Conservation (phyloP, 495 filamentous ascomycete species). For the Trichoderma asperelloides region DNA sequence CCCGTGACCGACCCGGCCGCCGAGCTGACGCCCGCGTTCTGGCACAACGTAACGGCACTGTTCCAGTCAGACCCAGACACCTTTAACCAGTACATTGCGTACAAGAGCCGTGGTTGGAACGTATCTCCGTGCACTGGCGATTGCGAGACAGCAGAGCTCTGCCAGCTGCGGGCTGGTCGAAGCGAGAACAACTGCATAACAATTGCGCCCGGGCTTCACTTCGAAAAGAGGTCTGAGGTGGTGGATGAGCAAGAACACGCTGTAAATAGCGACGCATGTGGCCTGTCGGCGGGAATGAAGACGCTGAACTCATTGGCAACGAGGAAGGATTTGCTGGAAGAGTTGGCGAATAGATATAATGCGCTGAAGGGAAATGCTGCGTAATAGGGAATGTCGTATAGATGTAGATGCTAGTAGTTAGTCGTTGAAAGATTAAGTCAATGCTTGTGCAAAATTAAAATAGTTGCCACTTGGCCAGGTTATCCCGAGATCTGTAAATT, state of each 20-base stretch:
- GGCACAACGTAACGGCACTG: constrained; percentile 46
- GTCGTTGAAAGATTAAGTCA: too few relatives aligned
- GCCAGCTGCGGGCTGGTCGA: constrained; percentile 23
- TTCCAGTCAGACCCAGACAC: constrained; percentile 14
- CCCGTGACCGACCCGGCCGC: constrained; percentile 22
- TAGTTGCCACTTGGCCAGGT: too few relatives aligned
- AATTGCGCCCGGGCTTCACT: constrained; percentile 12
- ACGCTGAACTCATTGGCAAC: constrained; percentile 3
- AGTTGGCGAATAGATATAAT: background rate
- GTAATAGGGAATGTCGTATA: background rate
- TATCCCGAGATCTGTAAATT: too few relatives aligned
- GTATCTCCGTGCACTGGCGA: constrained; percentile 16
- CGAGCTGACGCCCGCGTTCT: constrained; percentile 47
- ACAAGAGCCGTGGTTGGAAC: constrained; percentile 21
- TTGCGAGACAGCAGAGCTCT: constrained; percentile 21
- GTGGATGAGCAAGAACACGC: background rate
- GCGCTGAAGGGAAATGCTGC: background rate
- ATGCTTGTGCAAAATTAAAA: too few relatives aligned
- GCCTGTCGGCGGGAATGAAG: constrained; percentile 10
- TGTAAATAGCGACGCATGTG: constrained; percentile 13
- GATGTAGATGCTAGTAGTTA: background rate
- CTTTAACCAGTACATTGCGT: constrained; percentile 20
- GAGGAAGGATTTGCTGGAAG: constrained; percentile 11
- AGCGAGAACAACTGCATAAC: constrained; percentile 24
- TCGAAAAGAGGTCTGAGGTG: constrained; percentile 9